Evolutionary conservation across 495 filamentous ascomycete species (phyloP).

Genomic region (Glutinoglossum americanum): DNA sequence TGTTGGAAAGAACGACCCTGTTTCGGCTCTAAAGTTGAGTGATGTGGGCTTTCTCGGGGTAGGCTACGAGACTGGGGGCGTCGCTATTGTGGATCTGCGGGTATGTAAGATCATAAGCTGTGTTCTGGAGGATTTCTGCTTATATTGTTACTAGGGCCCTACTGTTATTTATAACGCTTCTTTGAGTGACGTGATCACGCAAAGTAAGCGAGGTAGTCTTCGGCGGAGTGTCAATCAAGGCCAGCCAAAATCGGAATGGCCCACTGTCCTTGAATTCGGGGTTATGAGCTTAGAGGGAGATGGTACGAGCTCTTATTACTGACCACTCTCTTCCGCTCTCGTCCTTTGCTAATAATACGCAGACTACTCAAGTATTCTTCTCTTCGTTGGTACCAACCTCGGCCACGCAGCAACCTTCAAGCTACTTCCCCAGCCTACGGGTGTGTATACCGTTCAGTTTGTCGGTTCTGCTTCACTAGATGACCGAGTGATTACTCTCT

Average conservation of each 20-base stretch:
- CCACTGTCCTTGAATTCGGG: constrained; percentile 65
- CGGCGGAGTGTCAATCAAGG: constrained; percentile 25
- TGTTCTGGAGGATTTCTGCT: neutral
- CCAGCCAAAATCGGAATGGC: constrained; percentile 40
- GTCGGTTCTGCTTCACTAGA: constrained; percentile 44
- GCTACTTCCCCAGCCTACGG: constrained; percentile 47
- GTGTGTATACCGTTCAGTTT: constrained; percentile 50
- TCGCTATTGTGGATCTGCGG: constrained; percentile 49
- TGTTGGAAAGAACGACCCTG: constrained; percentile 56
- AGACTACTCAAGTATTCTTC: constrained; percentile 81
- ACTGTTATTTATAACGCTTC: constrained; percentile 58
- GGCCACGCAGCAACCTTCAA: constrained; percentile 79
- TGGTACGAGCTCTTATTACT: constrained; percentile 17
- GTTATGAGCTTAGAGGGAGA: constrained; percentile 85
- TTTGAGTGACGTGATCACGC: constrained; percentile 42
- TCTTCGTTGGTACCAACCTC: constrained; percentile 73
- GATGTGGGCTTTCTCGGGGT: constrained; percentile 81
- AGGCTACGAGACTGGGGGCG: constrained; percentile 57
- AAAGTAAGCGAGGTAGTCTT: constrained; percentile 50
- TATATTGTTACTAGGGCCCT: constrained; percentile 38
- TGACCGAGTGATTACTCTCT: constrained; percentile 51
- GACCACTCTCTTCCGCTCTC: neutral
- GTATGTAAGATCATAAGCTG: constrained; percentile 17
- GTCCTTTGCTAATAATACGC: neutral
- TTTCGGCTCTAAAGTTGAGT: constrained; percentile 60